These are phyloP conservation scores for Phalaenopsis aphrodite DNA, from an alignment of 106 monocot species.

Conservation along the genomic window DNA sequence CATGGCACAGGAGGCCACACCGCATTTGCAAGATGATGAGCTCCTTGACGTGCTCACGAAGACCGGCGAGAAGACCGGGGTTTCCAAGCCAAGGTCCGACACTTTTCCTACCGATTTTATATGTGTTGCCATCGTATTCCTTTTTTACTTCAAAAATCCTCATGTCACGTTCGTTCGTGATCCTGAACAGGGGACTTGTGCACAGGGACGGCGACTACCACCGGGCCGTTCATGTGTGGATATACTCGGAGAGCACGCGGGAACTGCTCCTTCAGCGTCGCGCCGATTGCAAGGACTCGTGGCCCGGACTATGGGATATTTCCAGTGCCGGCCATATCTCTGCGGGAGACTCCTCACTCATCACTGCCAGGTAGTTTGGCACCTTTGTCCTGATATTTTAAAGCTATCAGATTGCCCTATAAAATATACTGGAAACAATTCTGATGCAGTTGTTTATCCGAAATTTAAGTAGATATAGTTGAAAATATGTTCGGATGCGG, in stretches of 20 bases:
- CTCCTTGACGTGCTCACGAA: slow-evolving; percentile 76
- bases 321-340: slow-evolving; percentile 97
- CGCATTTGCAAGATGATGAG: slow-evolving; percentile 33
- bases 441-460: background rate
- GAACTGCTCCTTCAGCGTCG: slow-evolving; percentile 90
- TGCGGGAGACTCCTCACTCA: slow-evolving; percentile 76
- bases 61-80: slow-evolving; percentile 72
- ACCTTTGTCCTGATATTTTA: background rate
- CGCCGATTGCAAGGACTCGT: slow-evolving; percentile 91
- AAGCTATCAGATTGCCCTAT: background rate
- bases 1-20: slow-evolving; percentile 24
- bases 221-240: slow-evolving; percentile 92
- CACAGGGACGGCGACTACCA: slow-evolving; percentile 91
- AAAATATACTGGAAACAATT: background rate
- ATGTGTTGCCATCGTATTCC: background rate
- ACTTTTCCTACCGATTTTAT: background rate
- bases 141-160: background rate
- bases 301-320: slow-evolving; percentile 91
- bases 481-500: no score
- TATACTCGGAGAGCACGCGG: slow-evolving; percentile 81
- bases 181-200: slow-evolving; percentile 41
- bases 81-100: slow-evolving; percentile 59
- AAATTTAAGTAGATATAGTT: no score
- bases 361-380: slow-evolving; percentile 49
- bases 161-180: background rate